These are phyloP conservation scores for Kazachstania taianensis DNA, from an alignment of 805 yeast genomes.

Conservation along the genomic window DNA sequence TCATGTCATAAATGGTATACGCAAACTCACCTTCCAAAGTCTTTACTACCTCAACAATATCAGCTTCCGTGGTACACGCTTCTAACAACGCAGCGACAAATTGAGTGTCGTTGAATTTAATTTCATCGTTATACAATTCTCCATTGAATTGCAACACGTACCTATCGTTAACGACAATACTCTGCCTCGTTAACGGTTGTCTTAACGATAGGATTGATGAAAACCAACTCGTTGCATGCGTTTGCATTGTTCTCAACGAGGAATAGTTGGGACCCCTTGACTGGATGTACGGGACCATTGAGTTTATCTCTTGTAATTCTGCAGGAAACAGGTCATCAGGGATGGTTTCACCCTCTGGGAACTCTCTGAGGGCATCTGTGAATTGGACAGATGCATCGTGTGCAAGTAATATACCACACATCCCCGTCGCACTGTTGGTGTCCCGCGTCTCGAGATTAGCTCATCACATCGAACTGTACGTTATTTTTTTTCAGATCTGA, in stretches of 20 bases:
- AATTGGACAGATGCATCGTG: conserved; percentile 6
- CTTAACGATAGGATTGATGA: conserved; percentile 78
- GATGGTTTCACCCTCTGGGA: conserved; percentile 7
- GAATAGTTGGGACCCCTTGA: conserved; percentile 60
- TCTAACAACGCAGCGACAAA: conserved; percentile 36
- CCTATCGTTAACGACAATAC: conserved; percentile 33
- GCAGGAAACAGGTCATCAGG: conserved; percentile 2
- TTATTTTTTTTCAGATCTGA: too few species aligned
- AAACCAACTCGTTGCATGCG: conserved; percentile 28
- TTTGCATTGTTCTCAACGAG: conserved; percentile 15
- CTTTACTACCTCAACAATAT: conserved; percentile 35
- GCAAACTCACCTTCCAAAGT: conserved; percentile 78
- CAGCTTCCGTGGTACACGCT: conserved; percentile 14
- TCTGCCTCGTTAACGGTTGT: conserved; percentile 71
- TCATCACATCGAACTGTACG: too few species aligned
- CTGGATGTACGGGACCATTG: conserved; percentile 36
- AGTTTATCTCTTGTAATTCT: conserved; percentile 20
- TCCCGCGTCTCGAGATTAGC: too few species aligned
- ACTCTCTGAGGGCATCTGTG: conserved; percentile 12
- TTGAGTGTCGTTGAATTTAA: conserved; percentile 53
- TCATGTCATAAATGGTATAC: conserved; percentile 38
- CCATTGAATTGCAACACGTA: conserved; percentile 76
- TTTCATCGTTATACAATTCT: conserved; percentile 62
- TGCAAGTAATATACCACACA: conserved; percentile 51
- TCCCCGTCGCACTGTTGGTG: conserved; percentile 27